Conservation (phyloP, 2,329 filamentous ascomycete species). For the Lasiodiplodia citricola region DNA sequence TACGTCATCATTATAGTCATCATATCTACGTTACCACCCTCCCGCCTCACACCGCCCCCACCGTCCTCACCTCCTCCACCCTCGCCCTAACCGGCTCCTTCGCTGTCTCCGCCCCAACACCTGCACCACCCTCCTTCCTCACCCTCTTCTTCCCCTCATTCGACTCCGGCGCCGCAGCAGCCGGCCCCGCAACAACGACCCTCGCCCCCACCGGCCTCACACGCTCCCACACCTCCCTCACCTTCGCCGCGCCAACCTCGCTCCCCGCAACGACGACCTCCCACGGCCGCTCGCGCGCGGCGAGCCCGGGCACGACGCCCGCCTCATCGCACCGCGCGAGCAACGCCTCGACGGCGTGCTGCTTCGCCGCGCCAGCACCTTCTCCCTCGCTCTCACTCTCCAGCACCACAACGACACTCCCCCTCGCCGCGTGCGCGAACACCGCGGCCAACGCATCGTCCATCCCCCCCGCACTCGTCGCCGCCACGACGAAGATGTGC, state of each 20-base stretch:
- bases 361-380: not conserved
- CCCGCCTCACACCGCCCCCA: not conserved
- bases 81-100: not conserved
- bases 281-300: conserved; percentile 26
- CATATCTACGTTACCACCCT: not conserved
- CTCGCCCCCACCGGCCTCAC: not conserved
- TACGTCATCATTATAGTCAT: not conserved
- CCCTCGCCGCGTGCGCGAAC: not conserved
- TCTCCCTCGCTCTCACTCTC: not conserved
- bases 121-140: not conserved
- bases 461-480: not conserved
- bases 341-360: not conserved
- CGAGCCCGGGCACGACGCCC: conserved; percentile 10
- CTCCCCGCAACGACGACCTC: conserved; percentile 9
- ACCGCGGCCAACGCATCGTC: not conserved
- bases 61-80: conserved; percentile 7
- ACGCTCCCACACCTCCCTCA: not conserved
- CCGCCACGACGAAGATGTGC: not conserved
- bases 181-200: not conserved
- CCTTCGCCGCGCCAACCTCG: not conserved
- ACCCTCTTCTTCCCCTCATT: not conserved
- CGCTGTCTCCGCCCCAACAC: not conserved
- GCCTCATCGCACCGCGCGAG: not conserved
- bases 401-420: not conserved
- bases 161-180: not conserved